Base-by-base conservation (phyloP, 805 yeast species). In the Huiozyma sinensis region DNA sequence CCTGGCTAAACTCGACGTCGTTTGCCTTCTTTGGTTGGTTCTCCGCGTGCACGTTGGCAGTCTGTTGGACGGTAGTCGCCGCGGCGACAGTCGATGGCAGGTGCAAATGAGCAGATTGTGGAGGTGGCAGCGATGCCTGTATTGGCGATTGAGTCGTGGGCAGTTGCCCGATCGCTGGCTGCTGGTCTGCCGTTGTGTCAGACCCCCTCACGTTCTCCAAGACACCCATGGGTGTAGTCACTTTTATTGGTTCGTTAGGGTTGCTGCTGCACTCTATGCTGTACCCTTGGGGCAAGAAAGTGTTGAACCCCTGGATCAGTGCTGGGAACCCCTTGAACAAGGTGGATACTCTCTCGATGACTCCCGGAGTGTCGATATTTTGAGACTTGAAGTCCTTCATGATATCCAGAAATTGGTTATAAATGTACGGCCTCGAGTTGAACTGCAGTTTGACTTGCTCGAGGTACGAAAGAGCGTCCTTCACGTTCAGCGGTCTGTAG, bases 361-460 rank as follows among this genome's bases (percentile, higher is more conserved):
- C 99, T 33, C 97, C 99, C 0, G 97, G 98, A 0, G 99, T 92
- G 63, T 92, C 97, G 55, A 92, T 89, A 48, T 79, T 78, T 68
- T 90, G 97, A 43, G 94, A 82, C 69, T 94, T 94, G 70, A 92
- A 94, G 61, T 94, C 99, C 69, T 94, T 94, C 99, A 92, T 92
- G 51, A 92, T 90, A 61, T 92, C 99, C 58, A 92, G 72, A 58
- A 94, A 92, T 63, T 85, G 88, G 64, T 92, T 92, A 71, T 92
- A 92, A 37, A 92, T 95, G 56, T 89, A 97, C 0, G 97, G 94
- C 66, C 90, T 95, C 51, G 80, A 76, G 63, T 77, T 83, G 65
- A 92, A 92, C 62, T 89, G 97, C 40, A 82, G 75, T 65, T 92
- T 92, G 42, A 92, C 98, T 65, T 89, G 95, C 61, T 94, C 98